Evolutionary conservation across 2,329 filamentous ascomycete species (phyloP).

Genomic region (Pseudocercospora pini-densiflorae): DNA sequence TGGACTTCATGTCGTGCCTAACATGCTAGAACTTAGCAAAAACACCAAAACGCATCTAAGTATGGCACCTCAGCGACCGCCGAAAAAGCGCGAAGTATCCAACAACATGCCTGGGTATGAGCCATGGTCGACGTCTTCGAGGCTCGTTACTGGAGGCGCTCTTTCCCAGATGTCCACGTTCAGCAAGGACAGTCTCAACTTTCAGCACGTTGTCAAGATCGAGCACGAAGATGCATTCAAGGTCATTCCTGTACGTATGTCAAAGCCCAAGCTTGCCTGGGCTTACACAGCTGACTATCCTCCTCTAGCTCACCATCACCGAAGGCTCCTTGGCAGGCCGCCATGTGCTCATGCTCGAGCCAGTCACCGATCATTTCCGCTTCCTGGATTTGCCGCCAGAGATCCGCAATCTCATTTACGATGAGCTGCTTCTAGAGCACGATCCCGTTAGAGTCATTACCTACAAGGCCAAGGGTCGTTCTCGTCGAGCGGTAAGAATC

Average conservation of each 20-base stretch:
- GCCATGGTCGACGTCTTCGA: neutral
- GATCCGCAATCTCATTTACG: constrained; percentile 29
- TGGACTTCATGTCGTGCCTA: no score
- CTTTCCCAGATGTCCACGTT: constrained; percentile 14
- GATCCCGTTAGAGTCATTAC: neutral
- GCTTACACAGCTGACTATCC: neutral
- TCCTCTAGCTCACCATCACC: constrained; percentile 17
- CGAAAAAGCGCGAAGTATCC: neutral
- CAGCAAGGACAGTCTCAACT: neutral
- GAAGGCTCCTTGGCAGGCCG: constrained; percentile 22
- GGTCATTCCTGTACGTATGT: constrained; percentile 14
- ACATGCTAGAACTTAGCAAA: no score
- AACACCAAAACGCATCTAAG: neutral
- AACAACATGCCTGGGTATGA: neutral
- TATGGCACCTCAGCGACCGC: neutral
- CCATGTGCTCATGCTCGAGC: constrained; percentile 24
- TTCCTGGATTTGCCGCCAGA: constrained; percentile 27
- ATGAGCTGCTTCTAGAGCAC: constrained; percentile 17
- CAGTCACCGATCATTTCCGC: constrained; percentile 21
- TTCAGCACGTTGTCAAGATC: constrained; percentile 5
- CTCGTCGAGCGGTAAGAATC: constrained; percentile 6
- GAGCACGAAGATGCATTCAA: constrained; percentile 16
- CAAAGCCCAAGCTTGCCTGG: neutral
- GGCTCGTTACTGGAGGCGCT: neutral
- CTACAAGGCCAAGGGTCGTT: neutral